These are phyloP conservation scores for Fraxinus pennsylvanica DNA, from an alignment of 257 asterid genomes.

Conservation along the genomic window DNA sequence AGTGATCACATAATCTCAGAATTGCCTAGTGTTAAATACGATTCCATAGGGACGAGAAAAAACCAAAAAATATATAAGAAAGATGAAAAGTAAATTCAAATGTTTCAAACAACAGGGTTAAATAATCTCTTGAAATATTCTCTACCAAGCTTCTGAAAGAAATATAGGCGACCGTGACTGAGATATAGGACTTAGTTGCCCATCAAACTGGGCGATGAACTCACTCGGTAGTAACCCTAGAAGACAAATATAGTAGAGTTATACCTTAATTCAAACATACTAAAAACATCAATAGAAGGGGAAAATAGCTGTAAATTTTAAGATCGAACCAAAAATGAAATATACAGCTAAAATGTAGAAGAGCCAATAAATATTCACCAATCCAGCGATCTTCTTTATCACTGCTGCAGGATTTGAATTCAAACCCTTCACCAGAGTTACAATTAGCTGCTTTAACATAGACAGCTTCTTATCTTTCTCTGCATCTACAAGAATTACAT, in stretches of 20 bases:
- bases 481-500: slow-evolving; percentile 81
- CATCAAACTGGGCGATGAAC: slow-evolving; percentile 9
- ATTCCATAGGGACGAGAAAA: slow-evolving; percentile 6
- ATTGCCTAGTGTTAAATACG: not conserved
- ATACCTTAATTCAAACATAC: not conserved
- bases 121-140: too few relatives aligned
- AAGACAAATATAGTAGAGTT: not conserved
- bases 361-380: slow-evolving; percentile 57
- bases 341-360: not conserved
- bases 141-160: not conserved
- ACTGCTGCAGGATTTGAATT: slow-evolving; percentile 72
- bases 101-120: not conserved
- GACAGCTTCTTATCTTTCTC: slow-evolving; percentile 87
- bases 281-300: not conserved
- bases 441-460: slow-evolving; percentile 79
- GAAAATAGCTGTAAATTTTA: not conserved
- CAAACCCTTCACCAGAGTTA: slow-evolving; percentile 84
- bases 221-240: not conserved
- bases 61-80: slow-evolving; percentile 2
- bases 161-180: not conserved
- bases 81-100: not conserved
- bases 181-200: slow-evolving; percentile 19
- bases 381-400: slow-evolving; percentile 91
- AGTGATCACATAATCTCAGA: not conserved
- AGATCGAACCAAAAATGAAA: slow-evolving; percentile 5